These are phyloP conservation scores for Wickerhamia fluorescens DNA, from an alignment of 805 yeast genomes.

Conservation along the genomic window DNA sequence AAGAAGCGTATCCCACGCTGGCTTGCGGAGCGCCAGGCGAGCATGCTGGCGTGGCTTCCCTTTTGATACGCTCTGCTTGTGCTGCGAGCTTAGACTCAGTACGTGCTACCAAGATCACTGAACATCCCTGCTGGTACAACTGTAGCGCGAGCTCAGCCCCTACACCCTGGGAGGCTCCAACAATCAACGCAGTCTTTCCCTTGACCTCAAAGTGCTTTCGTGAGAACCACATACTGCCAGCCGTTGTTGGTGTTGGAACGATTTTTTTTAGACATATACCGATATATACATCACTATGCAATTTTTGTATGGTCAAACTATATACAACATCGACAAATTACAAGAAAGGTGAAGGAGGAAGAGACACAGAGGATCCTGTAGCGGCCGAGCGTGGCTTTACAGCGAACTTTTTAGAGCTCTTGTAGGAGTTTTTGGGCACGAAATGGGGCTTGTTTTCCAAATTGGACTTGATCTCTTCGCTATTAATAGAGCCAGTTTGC, in stretches of 20 bases:
- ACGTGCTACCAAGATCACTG: slow-evolving; percentile 72
- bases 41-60: slow-evolving; percentile 8
- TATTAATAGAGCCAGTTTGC: slow-evolving; percentile 19
- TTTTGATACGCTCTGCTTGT: slow-evolving; percentile 40
- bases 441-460: slow-evolving; percentile 27
- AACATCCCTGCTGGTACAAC: slow-evolving; percentile 47
- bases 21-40: slow-evolving; percentile 14
- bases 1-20: slow-evolving; percentile 34
- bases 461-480: slow-evolving; percentile 16
- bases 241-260: not conserved
- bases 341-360: slow-evolving; percentile 8
- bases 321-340: not conserved
- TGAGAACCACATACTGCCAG: slow-evolving; percentile 16
- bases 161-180: slow-evolving; percentile 94
- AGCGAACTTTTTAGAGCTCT: slow-evolving; percentile 26
- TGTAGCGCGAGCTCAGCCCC: slow-evolving; percentile 72
- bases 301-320: slow-evolving; percentile 1
- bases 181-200: slow-evolving; percentile 58
- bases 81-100: slow-evolving; percentile 50
- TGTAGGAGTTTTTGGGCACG: slow-evolving; percentile 20
- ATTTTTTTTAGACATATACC: not conserved
- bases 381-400: slow-evolving; percentile 27
- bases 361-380: slow-evolving; percentile 5
- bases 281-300: no score
- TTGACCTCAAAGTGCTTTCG: slow-evolving; percentile 24